Base-by-base conservation (phyloP, 805 yeast genomes). In the Sungouiella blattae region DNA sequence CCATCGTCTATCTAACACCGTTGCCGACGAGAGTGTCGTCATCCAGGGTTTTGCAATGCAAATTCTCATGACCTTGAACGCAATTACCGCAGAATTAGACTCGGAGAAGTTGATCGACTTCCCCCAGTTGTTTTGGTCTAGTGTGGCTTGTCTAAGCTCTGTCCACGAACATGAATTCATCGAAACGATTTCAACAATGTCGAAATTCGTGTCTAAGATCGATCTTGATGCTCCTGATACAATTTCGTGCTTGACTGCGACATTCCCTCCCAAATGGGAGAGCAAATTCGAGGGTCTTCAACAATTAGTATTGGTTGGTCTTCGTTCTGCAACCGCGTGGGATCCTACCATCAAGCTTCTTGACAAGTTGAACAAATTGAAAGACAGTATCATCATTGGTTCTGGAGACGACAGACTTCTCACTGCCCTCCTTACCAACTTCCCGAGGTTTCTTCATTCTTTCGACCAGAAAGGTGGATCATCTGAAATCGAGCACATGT, bases 41-140 rank as follows among this genome's bases (percentile, higher is more conserved):
- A 89, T 93, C 25, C 98, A 91, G 60, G 96, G 96, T 1, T 94
- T 94, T 60, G 82, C 97, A 0, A 86, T 93, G 89, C 98, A 93
- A 60, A 93, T 93, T 36, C 64, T 93, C 44, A 91, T 93, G 97
- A 91, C 98, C 0, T 60, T 93, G 49, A 88, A 91, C 62, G 95
- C 97, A 0, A 80, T 88, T 11, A 85, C 91, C 2, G 93, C 95
- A 0, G 95, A 87, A 50, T 62, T 88, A 29, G 85, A 81, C 46
- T 73, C 91, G 6, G 84, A 78, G 25, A 82, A 84, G 46, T 64
- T 93, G 41, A 81, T 86, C 37, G 84, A 86, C 44, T 87, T 83
- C 58, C 98, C 98, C 1, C 97, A 89, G 53, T 63, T 94, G 26
- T 93, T 91, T 55, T 93, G 99, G 99, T 83, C 89, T 0, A 77